Evolutionary conservation across 352 stramenopile genomes (phyloP), one percentile per base, ranked within the genome.

Genomic region (Thalassiosira mediterranea): DNA sequence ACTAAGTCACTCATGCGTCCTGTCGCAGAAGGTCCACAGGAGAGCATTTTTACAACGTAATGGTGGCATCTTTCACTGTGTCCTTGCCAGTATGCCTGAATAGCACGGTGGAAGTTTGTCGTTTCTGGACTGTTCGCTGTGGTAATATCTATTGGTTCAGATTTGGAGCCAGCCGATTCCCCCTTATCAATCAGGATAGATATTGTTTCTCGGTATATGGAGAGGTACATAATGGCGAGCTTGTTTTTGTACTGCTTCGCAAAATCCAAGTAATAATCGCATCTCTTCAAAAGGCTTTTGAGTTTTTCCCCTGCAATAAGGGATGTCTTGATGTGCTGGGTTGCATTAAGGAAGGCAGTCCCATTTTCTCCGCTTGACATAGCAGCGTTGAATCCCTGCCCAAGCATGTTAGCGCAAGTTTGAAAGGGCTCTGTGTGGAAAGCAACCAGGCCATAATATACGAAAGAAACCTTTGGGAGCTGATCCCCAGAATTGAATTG

Each of bases 1-100:
- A 68, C 46, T 21, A 67, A 4, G 13, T 28, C 42, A 37, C 56
- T 68, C 4, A 56, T 40, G 2, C 66, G 34, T 28, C 65, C 65
- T 29, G 37, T 28, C 23, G 49, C n/a, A 13, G 34, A 13, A 37
- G 11, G 29, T 19, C 38, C 25, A 21, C 44, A 42, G 3, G 40
- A 10, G 7, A 77, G 32, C 3, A 61, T 46, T 46, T 60, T 60
- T 40, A 42, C 28, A 60, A 34, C 7, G 51, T 38, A 60, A 37
- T 60, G 51, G 21, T 38, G 19, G 26, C 51, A 60, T 13, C 51
- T 42, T 19, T 60, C 47, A 3, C n/a, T 56, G 34, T 56, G n/a
- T 3, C 47, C 47, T 21, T 37, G n/a, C 47, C 47, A 56, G 34
- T 37, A 56, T n/a, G 21, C 17, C 34, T 56, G 47, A 0, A n/a